Evolutionary conservation across 1,284 basidiomycete genomes (phyloP), one percentile per base, ranked within the genome.

Genomic region (Fomitopsis palustris): DNA sequence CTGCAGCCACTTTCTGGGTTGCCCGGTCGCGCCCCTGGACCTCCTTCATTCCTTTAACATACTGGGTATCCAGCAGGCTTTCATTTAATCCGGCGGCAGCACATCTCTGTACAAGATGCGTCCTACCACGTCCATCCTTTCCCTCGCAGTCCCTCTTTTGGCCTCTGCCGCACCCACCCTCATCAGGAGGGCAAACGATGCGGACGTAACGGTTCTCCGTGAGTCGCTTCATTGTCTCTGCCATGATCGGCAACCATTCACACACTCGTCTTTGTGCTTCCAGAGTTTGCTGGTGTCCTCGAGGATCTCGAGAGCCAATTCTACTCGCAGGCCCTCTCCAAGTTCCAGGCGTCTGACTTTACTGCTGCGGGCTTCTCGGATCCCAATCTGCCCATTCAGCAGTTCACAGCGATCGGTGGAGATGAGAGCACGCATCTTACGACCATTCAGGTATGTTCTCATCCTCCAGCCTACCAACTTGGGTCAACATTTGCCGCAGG

Each of bases 201-300:
- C 75, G n/a, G 82, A 87, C 67, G 66, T 85, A 47, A 65, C 82
- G 61, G 86, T 88, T 35, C 77, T 87, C 65, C 77, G 87, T 88
- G 71, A 67, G 86, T 83, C 47, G 27, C 58, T 41, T n/a, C 23
- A 38, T 60, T 12, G 57, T 52, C n/a, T 39, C 31, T 45, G 16
- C 9, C 41, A 7, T 23, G 8, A 6, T 45, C 8, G 16, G 43
- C 43, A 45, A 45, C 43, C 43, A 27, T 45, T 10, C 21, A 25
- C 43, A 45, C 31, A 6, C 19, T 14, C 23, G 21, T 25, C 43
- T 17, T 25, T 17, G 23, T 39, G 43, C 23, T 21, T 23, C 10
- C 68, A 91, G 89, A 87, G 70, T 92, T 93, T 65, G 89, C 89
- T 38, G 78, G 85, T 69, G 84, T 89, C 45, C 77, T 92, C 47